A percentile compares a stretch with the other conserved stretches of the same genome.
Evolutionary conservation across 257 asterid species (phyloP).

Genomic region (Henckelia pumila): DNA sequence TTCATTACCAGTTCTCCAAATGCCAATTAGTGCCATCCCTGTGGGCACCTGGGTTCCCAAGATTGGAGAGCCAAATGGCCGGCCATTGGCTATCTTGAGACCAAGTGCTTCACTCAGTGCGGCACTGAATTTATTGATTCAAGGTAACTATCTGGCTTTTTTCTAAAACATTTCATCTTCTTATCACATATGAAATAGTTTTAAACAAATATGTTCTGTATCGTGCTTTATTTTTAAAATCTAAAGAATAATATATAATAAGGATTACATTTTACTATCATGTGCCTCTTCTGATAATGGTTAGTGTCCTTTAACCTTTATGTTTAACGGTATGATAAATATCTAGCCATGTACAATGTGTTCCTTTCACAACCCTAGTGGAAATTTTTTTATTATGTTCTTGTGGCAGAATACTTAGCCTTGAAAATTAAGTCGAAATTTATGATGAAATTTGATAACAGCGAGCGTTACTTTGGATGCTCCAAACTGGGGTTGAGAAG

Average conservation of each 20-base stretch:
- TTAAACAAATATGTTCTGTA: neutral
- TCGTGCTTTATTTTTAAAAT: neutral
- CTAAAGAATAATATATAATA: neutral
- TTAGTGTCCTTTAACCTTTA: neutral
- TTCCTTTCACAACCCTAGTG: neutral
- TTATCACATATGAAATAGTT: neutral
- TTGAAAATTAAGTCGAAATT: conserved; percentile 5
- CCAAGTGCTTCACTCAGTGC: conserved; percentile 78
- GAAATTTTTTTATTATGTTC: neutral
- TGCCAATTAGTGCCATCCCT: conserved; percentile 64
- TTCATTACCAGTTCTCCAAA: conserved; percentile 69
- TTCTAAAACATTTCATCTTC: neutral
- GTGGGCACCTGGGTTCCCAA: conserved; percentile 92
- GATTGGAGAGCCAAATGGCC: conserved; percentile 68
- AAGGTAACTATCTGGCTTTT: conserved; percentile 45
- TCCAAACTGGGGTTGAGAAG: conserved; percentile 12
- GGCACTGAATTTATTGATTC: conserved; percentile 73
- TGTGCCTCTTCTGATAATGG: neutral
- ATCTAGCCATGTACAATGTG: neutral
- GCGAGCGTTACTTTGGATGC: conserved; percentile 1
- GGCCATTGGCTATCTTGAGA: conserved; percentile 80
- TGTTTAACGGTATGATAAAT: neutral
- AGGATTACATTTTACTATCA: no score
- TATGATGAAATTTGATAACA: conserved; percentile 6
- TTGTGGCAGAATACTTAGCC: neutral